A percentile compares a stretch with the other conserved stretches of the same genome.
phyloP scores from a whole-genome alignment of 2,329 filamentous ascomycete species.

The Pseudopyricularia cyperi region DNA sequence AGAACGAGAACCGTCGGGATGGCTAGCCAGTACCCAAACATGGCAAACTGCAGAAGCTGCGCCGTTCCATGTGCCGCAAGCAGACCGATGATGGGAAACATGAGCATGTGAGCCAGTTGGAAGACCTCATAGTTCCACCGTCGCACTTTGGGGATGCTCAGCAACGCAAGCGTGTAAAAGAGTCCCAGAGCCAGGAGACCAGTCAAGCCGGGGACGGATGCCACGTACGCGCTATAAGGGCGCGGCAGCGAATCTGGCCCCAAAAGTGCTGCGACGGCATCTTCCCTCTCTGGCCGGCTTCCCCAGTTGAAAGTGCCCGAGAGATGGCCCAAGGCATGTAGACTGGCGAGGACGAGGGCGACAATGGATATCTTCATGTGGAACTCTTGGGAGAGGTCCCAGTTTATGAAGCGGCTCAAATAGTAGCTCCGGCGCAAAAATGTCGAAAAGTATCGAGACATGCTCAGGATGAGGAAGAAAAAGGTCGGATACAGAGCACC shows the following conservation, averaged over 20 bases:
- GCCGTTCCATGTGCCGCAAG: conserved; percentile 41
- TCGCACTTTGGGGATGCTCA: conserved; percentile 36
- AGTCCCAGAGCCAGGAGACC: conserved; percentile 33
- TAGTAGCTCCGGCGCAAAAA: conserved; percentile 35
- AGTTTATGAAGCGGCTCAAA: conserved; percentile 41
- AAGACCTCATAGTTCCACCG: conserved; percentile 42
- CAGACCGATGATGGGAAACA: conserved; percentile 44
- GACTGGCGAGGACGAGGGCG: conserved; percentile 33
- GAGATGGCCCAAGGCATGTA: conserved; percentile 41
- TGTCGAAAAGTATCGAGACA: conserved; percentile 43
- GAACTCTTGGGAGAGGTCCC: conserved; percentile 41
- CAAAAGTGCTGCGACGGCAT: conserved; percentile 27
- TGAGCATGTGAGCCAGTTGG: conserved; percentile 41
- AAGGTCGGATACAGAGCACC: conserved; percentile 43
- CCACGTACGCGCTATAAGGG: conserved; percentile 31
- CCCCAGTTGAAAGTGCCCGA: conserved; percentile 38
- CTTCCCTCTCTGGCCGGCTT: conserved; percentile 28
- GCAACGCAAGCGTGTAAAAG: conserved; percentile 32
- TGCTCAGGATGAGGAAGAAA: conserved; percentile 44
- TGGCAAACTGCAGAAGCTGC: conserved; percentile 36
- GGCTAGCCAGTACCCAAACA: conserved; percentile 43
- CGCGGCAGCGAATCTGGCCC: conserved; percentile 28
- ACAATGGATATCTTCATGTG: conserved; percentile 40
- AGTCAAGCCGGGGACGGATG: conserved; percentile 33
- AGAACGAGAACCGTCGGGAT: conserved; percentile 38